These are phyloP conservation scores for Alternaria atra DNA, from an alignment of 2,329 filamentous ascomycete genomes.

Conservation along the genomic window DNA sequence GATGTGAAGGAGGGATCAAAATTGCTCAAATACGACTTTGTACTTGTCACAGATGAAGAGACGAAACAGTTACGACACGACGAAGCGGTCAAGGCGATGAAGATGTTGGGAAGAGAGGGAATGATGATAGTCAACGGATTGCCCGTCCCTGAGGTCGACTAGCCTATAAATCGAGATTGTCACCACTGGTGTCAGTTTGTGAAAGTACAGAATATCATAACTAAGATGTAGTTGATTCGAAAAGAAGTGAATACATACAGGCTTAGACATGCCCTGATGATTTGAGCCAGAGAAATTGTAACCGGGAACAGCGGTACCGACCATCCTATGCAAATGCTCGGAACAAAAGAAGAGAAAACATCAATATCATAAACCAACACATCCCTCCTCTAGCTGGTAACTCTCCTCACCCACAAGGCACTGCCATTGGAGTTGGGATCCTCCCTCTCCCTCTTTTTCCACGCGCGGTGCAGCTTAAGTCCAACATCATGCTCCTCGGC, in stretches of 20 bases:
- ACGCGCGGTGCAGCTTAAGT: constrained; percentile 51
- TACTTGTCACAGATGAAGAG: constrained; percentile 76
- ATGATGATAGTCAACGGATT: constrained; percentile 80
- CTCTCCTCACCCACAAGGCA: constrained; percentile 52
- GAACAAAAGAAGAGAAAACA: neutral
- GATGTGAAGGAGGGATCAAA: constrained; percentile 69
- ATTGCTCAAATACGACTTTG: constrained; percentile 77
- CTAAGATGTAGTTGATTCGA: neutral
- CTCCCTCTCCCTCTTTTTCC: constrained; percentile 50
- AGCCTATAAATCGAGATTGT: neutral
- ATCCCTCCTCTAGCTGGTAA: constrained; percentile 32
- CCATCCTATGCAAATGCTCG: neutral
- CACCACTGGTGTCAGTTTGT: neutral
- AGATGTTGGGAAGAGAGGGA: constrained; percentile 68
- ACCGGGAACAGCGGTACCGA: neutral
- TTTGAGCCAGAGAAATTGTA: neutral
- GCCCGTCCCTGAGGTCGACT: constrained; percentile 76
- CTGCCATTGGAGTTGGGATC: constrained; percentile 45
- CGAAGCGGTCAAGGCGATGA: constrained; percentile 72
- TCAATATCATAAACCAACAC: neutral
- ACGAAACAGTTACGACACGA: constrained; percentile 71
- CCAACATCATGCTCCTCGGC: constrained; percentile 52
- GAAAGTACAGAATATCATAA: neutral
- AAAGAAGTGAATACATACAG: neutral
- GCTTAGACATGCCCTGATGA: neutral